Conservation (phyloP, 1,284 basidiomycete species). For the Boletellus deceptivus region DNA sequence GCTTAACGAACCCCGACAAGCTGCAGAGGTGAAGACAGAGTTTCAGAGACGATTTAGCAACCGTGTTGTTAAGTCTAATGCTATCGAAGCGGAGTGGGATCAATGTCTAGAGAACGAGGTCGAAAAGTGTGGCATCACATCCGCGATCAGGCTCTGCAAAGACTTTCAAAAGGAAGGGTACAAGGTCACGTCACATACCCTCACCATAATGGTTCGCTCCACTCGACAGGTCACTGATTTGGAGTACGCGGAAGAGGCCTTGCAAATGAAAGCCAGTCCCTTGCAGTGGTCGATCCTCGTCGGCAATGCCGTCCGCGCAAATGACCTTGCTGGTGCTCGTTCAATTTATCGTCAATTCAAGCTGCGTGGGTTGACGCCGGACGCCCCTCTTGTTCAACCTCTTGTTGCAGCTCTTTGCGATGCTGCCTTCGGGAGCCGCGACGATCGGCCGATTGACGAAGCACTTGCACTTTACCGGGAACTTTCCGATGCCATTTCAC, state of each 20-base stretch:
- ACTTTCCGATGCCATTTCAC: slow-evolving; percentile 32
- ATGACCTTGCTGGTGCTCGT: slow-evolving; percentile 40
- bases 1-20: slow-evolving; percentile 35
- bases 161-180: slow-evolving; percentile 36
- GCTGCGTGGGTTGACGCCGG: slow-evolving; percentile 42
- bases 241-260: slow-evolving; percentile 39
- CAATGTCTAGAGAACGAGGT: slow-evolving; percentile 29
- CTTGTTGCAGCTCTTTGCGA: slow-evolving; percentile 52
- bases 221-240: slow-evolving; percentile 43
- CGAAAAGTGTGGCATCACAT: slow-evolving; percentile 26
- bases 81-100: slow-evolving; percentile 28
- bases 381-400: slow-evolving; percentile 48
- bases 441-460: slow-evolving; percentile 42
- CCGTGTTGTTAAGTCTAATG: slow-evolving; percentile 26
- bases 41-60: slow-evolving; percentile 38
- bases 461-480: slow-evolving; percentile 53
- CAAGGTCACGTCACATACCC: slow-evolving; percentile 32
- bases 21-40: slow-evolving; percentile 35
- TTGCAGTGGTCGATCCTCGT: slow-evolving; percentile 54
- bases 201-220: slow-evolving; percentile 39
- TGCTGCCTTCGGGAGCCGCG: slow-evolving; percentile 33
- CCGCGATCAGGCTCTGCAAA: slow-evolving; percentile 27
- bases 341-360: slow-evolving; percentile 47
- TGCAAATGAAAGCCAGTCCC: slow-evolving; percentile 40
- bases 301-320: slow-evolving; percentile 41